Evolutionary conservation across 768 basidiomycete genomes (phyloP), one percentile per base, ranked within the genome.

Genomic region (Russula griseocarnosa): DNA sequence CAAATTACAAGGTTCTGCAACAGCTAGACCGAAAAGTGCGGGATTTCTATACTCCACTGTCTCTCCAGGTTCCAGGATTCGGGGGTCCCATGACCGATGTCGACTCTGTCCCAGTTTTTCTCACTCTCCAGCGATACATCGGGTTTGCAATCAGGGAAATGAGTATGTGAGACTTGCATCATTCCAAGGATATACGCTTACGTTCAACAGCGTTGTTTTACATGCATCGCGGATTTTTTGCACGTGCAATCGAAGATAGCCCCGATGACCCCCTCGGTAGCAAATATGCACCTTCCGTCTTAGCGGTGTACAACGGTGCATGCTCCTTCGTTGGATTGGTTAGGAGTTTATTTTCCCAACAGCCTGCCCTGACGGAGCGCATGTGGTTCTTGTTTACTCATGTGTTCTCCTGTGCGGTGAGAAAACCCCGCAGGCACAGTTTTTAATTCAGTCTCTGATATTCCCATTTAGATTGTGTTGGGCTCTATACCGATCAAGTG

Each of bases 371-470:
- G 60, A 85, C 85, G 14, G 85, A 86, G 69, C 79, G 87, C 44
- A 82, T 85, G 82, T 87, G 86, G 84, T 88, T 88, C 73, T 73
- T 86, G 55, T 86, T 87, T 64, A 86, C 85, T 9, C 86, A 88
- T 71, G 85, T 86, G 3, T 88, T 87, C 71, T 88, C 85, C 5
- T 87, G 86, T 70, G 79, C 85, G 40, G 87, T 87, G 72, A 69
- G 82, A 73, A 38, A 63, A 63, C 16, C 51, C 55, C 8, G 13
- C 18, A 20, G 42, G 42, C 30, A 46, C 18, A 11, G 30, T 55
- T 13, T 36, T 38, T 40, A n/a, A 24, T 40, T 40, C 5, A 40
- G 7, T 24, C 36, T 54, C 30, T 56, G n/a, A 49, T 36, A 51
- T 32, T 6, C 18, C 36, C 30, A 30, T 32, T 14, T 44, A 88